A percentile compares a stretch with the other conserved stretches of the same genome.
Evolutionary conservation across 257 asterid genomes (phyloP).

Genomic region (Eustoma russellianum): DNA sequence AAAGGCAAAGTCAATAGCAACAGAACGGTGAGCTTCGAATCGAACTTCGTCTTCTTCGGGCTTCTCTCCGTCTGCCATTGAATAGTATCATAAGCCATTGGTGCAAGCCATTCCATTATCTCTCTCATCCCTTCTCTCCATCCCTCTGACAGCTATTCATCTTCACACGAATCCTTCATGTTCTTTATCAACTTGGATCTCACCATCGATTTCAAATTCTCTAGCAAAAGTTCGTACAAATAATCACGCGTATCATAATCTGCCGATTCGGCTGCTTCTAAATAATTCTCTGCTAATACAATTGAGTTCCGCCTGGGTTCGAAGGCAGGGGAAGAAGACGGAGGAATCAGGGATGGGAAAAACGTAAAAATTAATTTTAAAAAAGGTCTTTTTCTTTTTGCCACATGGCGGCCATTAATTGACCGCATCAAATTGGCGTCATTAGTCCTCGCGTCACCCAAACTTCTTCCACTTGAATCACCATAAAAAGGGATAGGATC

Average conservation of each 20-base stretch:
- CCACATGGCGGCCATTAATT: too few relatives aligned
- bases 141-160: conserved; percentile 46
- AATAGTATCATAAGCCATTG: conserved; percentile 63
- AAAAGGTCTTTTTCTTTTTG: too few relatives aligned
- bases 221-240: conserved; percentile 69
- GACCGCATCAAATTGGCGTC: too few relatives aligned
- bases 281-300: conserved; percentile 38
- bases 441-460: too few relatives aligned
- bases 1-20: conserved; percentile 66
- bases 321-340: too few relatives aligned
- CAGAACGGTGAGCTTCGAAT: conserved; percentile 33
- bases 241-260: conserved; percentile 32
- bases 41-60: conserved; percentile 57
- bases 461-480: too few relatives aligned
- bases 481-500: too few relatives aligned
- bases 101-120: conserved; percentile 71
- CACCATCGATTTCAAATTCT: conserved; percentile 41
- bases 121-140: conserved; percentile 70
- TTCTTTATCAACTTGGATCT: conserved; percentile 58
- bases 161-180: conserved; percentile 27
- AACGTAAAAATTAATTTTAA: too few relatives aligned
- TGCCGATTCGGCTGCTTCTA: conserved; percentile 25
- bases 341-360: too few relatives aligned
- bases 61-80: conserved; percentile 71
- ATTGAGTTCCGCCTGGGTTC: too few relatives aligned